Evolutionary conservation across 2,329 filamentous ascomycete genomes (phyloP).

Genomic region (Colletotrichum sansevieriae): DNA sequence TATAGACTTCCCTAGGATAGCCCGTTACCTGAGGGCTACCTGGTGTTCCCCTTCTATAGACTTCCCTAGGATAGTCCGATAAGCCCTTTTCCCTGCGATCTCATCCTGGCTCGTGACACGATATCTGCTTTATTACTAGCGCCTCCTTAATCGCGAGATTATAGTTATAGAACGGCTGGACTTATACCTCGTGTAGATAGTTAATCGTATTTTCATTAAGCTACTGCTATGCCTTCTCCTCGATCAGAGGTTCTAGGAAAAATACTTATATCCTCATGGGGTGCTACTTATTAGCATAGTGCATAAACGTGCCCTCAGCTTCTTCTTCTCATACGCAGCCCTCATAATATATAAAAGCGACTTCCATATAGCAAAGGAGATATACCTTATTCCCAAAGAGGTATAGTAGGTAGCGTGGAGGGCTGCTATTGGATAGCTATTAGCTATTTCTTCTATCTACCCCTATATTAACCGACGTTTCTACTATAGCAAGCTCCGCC

Average conservation of each 20-base stretch:
- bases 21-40: too few relatives aligned
- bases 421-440: not conserved
- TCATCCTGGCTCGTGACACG: too few relatives aligned
- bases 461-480: not conserved
- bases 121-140: slow-evolving; percentile 45
- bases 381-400: slow-evolving; percentile 51
- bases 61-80: too few relatives aligned
- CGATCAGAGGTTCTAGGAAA: slow-evolving; percentile 42
- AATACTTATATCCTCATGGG: slow-evolving; percentile 14
- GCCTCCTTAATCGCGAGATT: slow-evolving; percentile 43
- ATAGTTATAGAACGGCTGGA: slow-evolving; percentile 44
- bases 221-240: slow-evolving; percentile 49
- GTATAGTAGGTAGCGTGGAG: slow-evolving; percentile 55
- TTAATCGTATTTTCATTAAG: slow-evolving; percentile 45
- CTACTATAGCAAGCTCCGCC: not conserved
- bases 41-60: too few relatives aligned
- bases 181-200: slow-evolving; percentile 46
- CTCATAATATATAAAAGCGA: slow-evolving; percentile 55
- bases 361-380: slow-evolving; percentile 53
- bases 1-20: too few relatives aligned
- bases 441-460: not conserved
- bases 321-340: slow-evolving; percentile 54
- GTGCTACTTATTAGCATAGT: not conserved
- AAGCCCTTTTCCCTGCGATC: too few relatives aligned
- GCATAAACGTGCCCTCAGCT: slow-evolving; percentile 48